Evolutionary conservation across 129 eudicot species (phyloP), one percentile per base, ranked within the genome.

Genomic region (Arctium lappa): DNA sequence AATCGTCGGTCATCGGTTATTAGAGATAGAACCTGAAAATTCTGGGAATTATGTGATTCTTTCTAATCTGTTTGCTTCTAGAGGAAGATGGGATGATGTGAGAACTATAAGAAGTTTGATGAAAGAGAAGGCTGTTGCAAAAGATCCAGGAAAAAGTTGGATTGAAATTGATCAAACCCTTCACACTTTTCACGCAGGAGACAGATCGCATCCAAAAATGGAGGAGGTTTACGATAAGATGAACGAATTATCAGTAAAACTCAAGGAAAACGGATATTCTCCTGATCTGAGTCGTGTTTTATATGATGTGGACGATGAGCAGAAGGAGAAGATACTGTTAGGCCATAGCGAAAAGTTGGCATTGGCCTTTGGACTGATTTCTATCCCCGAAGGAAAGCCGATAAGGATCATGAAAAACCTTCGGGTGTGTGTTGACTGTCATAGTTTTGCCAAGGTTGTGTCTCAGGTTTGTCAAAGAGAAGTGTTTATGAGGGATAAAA

Each of bases 121-220:
- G 97, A 83, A 82, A 74, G 89, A 85, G 63, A 95, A 85, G 40
- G 88, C 90, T 13, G 89, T 91, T 40, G 80, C 78, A 65, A 95
- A 91, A 79, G 98, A 90, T 84, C 95, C 97, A 0, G 99, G 99
- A 79, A 90, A 85, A 86, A 93, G 99, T 86, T 93, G 99, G 99
- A 91, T 95, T 53, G 95, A 90, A 89, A 79, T 88, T 15, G 94
- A 88, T 18, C 91, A 83, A 79, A 87, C 90, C 15, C 87, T 94
- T 79, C 98, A 94, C 71, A 86, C 92, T 22, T 92, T 90, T 82
- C 90, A 85, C 12, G 94, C 95, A 32, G 86, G 86, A 73, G 94
- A 92, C 75, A 81, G 75, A 68, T 84, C 86, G 11, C 94, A 90
- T 88, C 95, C 97, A 31, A 73, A 84, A 75, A 90, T 76, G 46